phyloP scores from a whole-genome alignment of 208 protist genomes.

The Trypanosoma platydactyli region DNA sequence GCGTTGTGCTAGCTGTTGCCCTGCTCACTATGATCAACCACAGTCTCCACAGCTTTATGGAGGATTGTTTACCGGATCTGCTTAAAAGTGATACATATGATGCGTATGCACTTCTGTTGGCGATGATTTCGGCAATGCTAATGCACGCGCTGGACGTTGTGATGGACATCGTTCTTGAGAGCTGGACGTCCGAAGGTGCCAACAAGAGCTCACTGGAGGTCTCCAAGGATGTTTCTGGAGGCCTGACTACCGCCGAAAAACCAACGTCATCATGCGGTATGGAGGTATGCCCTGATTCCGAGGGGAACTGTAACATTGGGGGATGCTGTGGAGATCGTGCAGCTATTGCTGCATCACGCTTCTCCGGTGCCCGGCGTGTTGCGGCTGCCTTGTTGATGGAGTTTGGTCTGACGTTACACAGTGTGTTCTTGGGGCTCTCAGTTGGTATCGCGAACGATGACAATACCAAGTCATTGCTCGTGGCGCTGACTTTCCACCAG shows the following conservation, averaged over 20 bases:
- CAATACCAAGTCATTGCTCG: constrained; percentile 42
- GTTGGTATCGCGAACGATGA: constrained; percentile 47
- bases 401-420: constrained; percentile 65
- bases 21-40: constrained; percentile 69
- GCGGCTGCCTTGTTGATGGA: constrained; percentile 52
- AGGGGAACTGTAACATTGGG: neutral
- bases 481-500: constrained; percentile 69
- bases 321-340: constrained; percentile 7
- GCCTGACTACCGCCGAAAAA: no score
- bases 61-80: constrained; percentile 56
- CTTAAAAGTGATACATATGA: constrained; percentile 50
- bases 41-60: constrained; percentile 28
- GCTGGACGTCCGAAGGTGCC: constrained; percentile 28
- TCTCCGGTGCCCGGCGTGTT: constrained; percentile 7
- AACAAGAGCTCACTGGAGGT: no score
- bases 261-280: constrained; percentile 15
- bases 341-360: neutral
- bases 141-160: constrained; percentile 59
- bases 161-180: constrained; percentile 36
- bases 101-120: constrained; percentile 52
- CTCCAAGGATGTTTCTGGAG: constrained; percentile 27
- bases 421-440: constrained; percentile 62
- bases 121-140: constrained; percentile 48
- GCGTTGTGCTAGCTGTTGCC: constrained; percentile 57
- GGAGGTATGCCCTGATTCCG: neutral